These are phyloP conservation scores for Samsoniella hepiali DNA, from an alignment of 2,329 filamentous ascomycete species.

Conservation along the genomic window DNA sequence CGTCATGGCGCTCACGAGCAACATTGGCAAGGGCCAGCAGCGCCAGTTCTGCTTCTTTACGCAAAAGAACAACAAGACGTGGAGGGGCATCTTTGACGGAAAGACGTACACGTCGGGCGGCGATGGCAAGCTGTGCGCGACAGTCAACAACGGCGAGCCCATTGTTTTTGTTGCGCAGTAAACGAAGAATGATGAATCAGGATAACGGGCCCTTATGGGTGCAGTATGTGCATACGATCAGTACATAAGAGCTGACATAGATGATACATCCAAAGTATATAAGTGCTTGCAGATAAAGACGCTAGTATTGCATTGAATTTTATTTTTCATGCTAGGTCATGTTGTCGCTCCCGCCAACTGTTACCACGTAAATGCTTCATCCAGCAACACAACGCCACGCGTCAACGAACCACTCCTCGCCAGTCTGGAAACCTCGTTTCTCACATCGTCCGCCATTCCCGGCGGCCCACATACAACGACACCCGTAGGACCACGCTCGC, in stretches of 20 bases:
- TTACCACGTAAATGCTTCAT: constrained; percentile 30
- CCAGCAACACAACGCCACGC: constrained; percentile 26
- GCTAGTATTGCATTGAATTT: no score
- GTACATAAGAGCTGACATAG: no score
- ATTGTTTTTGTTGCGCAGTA: constrained; percentile 34
- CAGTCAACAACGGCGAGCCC: constrained; percentile 40
- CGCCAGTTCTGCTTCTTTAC: constrained; percentile 42
- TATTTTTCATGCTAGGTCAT: no score
- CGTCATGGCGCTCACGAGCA: constrained; percentile 45
- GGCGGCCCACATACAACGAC: constrained; percentile 31
- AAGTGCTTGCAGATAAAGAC: neutral
- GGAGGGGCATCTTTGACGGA: constrained; percentile 38
- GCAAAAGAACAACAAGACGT: constrained; percentile 35
- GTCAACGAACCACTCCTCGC: constrained; percentile 19
- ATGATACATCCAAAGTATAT: neutral
- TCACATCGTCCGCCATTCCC: constrained; percentile 30
- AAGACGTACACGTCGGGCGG: constrained; percentile 36
- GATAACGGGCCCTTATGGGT: no score
- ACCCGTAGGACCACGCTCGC: constrained; percentile 23
- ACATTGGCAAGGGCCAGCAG: constrained; percentile 38
- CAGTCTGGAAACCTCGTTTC: constrained; percentile 26
- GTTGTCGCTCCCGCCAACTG: neutral
- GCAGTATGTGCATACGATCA: no score
- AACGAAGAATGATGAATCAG: no score
- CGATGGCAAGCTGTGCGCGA: constrained; percentile 40